Base-by-base conservation (phyloP, 805 yeast species). In the Lipomyces yamanashiensis region DNA sequence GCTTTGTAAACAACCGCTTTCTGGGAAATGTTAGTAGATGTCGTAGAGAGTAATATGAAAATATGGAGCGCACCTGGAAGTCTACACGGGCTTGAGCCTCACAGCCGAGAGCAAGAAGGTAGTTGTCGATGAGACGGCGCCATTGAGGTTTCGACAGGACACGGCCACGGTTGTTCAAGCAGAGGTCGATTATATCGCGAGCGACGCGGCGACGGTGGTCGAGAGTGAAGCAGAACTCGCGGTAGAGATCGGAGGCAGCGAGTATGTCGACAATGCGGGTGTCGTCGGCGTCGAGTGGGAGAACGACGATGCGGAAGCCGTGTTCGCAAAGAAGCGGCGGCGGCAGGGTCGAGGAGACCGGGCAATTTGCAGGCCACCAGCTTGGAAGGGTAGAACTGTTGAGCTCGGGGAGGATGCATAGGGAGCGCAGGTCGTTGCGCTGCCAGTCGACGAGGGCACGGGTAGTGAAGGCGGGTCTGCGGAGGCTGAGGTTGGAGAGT, bases 81-180 rank as follows among this genome's bases (percentile, higher is more conserved):
- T 88, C 91, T 41, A 78, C 76, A 21, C 90, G 80, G 69, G 91
- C 86, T 72, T 88, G 91, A 15, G 87, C 85, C 69, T 87, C 91
- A 54, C 87, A 87, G 3, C 85, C 89, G 37, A 87, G 77, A 71
- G 85, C 86, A 43, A 87, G 74, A 43, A 86, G 70, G 70, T 83
- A 88, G 74, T 87, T 88, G 67, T 88, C 93, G 63, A 88, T 85
- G 34, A 88, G 82, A 71, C 87, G 86, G 68, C 92, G 78, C 90
- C 92, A 87, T 73, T 88, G 89, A 33, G 84, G 79, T 6, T 82
- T 76, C n/a, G 83, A 71, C 52, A 71, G 47, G 8, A 21, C 34
- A 7, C 17, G 19, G 15, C n/a, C 9, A 23, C 61, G 41, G 23
- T 40, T 88, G 88, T 13, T 86, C 80, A 58, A 40, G 44, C 69